Base-by-base conservation (phyloP, 192 early-diverging fungal genomes). In the Funneliformis geosporum region DNA sequence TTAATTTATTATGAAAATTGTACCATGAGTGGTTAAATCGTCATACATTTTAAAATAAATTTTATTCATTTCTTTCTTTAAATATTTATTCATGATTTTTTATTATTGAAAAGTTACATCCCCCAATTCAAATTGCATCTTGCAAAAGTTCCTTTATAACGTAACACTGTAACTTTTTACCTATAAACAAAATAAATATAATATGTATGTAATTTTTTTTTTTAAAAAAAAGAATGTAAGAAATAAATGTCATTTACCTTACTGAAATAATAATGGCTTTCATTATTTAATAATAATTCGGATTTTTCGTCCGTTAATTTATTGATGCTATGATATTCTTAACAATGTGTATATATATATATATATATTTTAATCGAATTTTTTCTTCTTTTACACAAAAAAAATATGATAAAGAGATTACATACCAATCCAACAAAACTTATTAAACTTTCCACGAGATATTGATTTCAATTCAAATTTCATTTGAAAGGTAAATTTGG, bases 371-470 rank as follows among this genome's bases (percentile, higher is more conserved):
- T 59, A 74, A 28, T 33, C 33, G 2, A 33, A 33, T 0, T 33
- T 33, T 33, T 33, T 33, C 33, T 33, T 33, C 33, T 2, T 33
- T 33, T 33, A 33, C 2, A 33, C 33, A 33, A 33, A 33, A 33
- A 2, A 33, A 33, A 33, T 33, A 33, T 33, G 33, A 33, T 33
- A 33, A 33, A n/a, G 33, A 74, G 8, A 59, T 59, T 38, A 28
- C 9, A 38, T 74, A 74, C 73, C 43, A 59, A 50, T 55, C 83
- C 80, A 84, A 1, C 18, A 38, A 62, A 86, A 27, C 67, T 86
- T 86, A 60, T 82, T 84, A 40, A 81, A 80, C 59, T 76, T 73
- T 25, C 85, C 79, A 14, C 23, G 82, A 80, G 0, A 81, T 0
- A 33, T 84, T 6, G 79, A 61, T 33, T 86, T 82, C 21, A 86